phyloP scores from a whole-genome alignment of 1,284 basidiomycete species.

The Austroboletus rostrupii region DNA sequence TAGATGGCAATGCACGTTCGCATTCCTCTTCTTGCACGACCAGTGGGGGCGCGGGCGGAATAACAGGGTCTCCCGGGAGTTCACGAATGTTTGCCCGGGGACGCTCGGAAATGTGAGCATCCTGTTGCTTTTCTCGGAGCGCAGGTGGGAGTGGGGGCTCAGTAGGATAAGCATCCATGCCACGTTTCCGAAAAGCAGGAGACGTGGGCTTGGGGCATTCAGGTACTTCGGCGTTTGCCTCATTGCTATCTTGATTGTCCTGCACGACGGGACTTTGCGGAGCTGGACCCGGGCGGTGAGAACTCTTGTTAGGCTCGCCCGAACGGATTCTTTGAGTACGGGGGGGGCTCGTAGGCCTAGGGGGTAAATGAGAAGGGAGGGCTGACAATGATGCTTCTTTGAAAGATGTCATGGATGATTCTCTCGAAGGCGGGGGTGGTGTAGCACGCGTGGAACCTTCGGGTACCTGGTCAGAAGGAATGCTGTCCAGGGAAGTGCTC shows the following conservation, averaged over 20 bases:
- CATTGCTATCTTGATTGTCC: conserved; percentile 3
- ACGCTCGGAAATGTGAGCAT: conserved; percentile 6
- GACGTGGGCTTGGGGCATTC: conserved; percentile 4
- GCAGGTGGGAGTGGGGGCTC: conserved; percentile 4
- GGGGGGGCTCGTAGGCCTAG: conserved; percentile 21
- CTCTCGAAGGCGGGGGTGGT: conserved; percentile 29
- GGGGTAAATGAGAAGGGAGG: conserved; percentile 21
- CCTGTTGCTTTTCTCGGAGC: conserved; percentile 8
- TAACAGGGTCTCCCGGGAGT: background rate
- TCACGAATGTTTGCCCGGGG: conserved; percentile 13
- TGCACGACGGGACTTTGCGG: background rate
- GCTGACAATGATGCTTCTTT: conserved; percentile 10
- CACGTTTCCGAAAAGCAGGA: conserved; percentile 9
- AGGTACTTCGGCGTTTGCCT: conserved; percentile 7
- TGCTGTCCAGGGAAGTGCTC: conserved; percentile 19
- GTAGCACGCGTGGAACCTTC: conserved; percentile 24
- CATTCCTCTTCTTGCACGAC: conserved; percentile 5
- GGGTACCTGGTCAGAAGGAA: conserved; percentile 7
- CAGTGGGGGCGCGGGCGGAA: conserved; percentile 3
- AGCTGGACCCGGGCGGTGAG: background rate
- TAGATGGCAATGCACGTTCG: conserved; percentile 15
- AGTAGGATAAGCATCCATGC: conserved; percentile 4
- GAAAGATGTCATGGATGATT: conserved; percentile 25
- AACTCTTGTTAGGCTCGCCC: conserved; percentile 7
- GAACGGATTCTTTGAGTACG: conserved; percentile 6